A percentile compares a stretch with the other conserved stretches of the same genome.
phyloP scores from a whole-genome alignment of 306 rosid genomes.

The Cucumis melo region DNA sequence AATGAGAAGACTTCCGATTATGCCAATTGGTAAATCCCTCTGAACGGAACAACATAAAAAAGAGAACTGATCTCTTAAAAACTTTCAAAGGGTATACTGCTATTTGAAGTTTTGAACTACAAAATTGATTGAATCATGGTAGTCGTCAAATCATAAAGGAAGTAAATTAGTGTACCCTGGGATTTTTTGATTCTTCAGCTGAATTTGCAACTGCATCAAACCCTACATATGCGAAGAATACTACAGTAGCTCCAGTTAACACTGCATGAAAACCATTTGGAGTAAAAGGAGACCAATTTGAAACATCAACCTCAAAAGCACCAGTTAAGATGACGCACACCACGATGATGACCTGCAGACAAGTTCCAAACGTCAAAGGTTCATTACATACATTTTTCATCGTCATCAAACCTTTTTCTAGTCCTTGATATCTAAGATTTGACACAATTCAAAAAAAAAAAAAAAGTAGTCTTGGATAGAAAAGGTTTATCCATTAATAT shows the following conservation, averaged over 20 bases:
- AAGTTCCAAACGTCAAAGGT: neutral
- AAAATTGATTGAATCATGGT: conserved; percentile 1
- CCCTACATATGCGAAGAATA: conserved; percentile 94
- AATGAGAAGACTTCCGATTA: conserved; percentile 75
- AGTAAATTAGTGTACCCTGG: conserved; percentile 47
- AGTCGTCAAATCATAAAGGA: neutral
- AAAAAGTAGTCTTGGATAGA: neutral
- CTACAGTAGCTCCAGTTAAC: conserved; percentile 92
- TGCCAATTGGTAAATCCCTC: conserved; percentile 96
- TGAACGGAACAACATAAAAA: conserved; percentile 23
- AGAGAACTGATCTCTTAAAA: neutral
- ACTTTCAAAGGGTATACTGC: neutral
- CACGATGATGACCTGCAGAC: conserved; percentile 66
- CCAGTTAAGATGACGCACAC: conserved; percentile 60
- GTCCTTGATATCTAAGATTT: neutral
- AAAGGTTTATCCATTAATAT: neutral
- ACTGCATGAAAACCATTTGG: conserved; percentile 60
- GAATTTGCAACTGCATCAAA: conserved; percentile 99
- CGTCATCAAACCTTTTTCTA: neutral
- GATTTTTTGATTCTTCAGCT: conserved; percentile 94
- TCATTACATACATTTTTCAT: neutral
- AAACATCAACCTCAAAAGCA: conserved; percentile 79
- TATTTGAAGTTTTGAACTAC: neutral
- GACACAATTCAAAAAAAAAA: neutral
- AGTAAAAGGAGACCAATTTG: conserved; percentile 97